Percentiles rank a stretch among this genome's conserved stretches.
Conservation (phyloP, 306 rosid species). For the Cucumis melo region DNA sequence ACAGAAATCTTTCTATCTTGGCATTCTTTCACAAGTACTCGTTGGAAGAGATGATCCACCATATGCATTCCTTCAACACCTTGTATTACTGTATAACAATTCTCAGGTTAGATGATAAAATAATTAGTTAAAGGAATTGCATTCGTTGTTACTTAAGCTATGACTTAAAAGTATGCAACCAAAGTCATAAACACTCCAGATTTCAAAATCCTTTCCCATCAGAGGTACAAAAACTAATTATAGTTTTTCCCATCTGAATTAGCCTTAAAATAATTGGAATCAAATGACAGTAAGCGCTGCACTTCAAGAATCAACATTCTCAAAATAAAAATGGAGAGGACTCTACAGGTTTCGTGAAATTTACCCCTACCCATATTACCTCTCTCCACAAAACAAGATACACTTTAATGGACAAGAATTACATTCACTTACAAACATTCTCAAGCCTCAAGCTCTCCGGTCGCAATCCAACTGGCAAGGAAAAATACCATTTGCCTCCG, state of each 20-base stretch:
- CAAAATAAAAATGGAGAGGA: too few species aligned
- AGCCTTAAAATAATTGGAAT: not conserved
- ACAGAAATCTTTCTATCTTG: slow-evolving; percentile 55
- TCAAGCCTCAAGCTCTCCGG: slow-evolving; percentile 17
- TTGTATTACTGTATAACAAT: slow-evolving; percentile 61
- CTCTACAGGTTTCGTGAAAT: too few species aligned
- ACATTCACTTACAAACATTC: slow-evolving; percentile 28
- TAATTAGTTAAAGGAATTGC: not conserved
- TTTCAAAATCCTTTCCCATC: not conserved
- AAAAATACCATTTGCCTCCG: slow-evolving; percentile 53
- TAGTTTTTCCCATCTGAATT: not conserved
- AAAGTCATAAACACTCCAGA: not conserved
- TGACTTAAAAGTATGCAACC: not conserved
- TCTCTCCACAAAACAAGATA: slow-evolving; percentile 10
- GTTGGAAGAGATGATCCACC: slow-evolving; percentile 96
- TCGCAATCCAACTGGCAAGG: slow-evolving; percentile 53
- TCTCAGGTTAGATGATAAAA: slow-evolving; percentile 4
- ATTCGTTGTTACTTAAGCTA: not conserved
- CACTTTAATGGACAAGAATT: not conserved
- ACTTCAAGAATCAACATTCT: too few species aligned
- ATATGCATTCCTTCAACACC: slow-evolving; percentile 93
- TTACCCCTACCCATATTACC: too few species aligned
- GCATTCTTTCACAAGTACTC: slow-evolving; percentile 78
- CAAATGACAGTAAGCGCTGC: not conserved
- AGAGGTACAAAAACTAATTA: not conserved